Conservation (phyloP, 1,284 basidiomycete species). For the Cryptococcus jaspeensis region DNA sequence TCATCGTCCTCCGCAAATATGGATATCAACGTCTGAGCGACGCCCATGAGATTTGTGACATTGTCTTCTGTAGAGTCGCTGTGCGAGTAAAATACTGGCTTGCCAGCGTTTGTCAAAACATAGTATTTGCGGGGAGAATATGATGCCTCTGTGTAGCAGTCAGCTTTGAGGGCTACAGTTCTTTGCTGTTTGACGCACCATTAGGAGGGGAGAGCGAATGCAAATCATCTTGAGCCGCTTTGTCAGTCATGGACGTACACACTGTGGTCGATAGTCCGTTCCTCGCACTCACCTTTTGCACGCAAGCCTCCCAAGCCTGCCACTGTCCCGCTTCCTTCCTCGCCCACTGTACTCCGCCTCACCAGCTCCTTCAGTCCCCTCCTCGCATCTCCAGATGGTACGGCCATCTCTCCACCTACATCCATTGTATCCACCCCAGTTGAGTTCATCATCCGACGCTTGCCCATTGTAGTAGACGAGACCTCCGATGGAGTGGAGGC, state of each 20-base stretch:
- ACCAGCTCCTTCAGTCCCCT: constrained; percentile 24
- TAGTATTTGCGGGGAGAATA: constrained; percentile 68
- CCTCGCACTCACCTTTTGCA: no score
- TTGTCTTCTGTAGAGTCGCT: constrained; percentile 55
- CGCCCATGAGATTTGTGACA: constrained; percentile 77
- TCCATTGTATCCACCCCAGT: constrained; percentile 8
- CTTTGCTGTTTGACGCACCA: no score
- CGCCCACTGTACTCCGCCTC: constrained; percentile 9
- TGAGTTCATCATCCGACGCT: constrained; percentile 19
- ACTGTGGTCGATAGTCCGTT: no score
- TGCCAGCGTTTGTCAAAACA: constrained; percentile 89
- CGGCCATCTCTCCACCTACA: constrained; percentile 14
- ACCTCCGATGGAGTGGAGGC: neutral
- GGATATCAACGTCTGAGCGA: constrained; percentile 92
- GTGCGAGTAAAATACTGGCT: constrained; percentile 84
- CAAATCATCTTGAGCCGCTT: no score
- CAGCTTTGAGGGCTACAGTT: neutral
- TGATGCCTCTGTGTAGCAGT: neutral
- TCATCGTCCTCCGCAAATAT: constrained; percentile 78
- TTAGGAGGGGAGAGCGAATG: no score
- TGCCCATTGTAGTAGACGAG: constrained; percentile 21
- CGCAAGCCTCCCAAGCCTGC: no score
- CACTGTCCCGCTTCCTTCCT: neutral
- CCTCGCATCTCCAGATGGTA: constrained; percentile 11
- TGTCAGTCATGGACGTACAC: no score